Percentiles rank a stretch among this genome's conserved stretches.
phyloP scores from a whole-genome alignment of 805 yeast species.

The Candida orba region DNA sequence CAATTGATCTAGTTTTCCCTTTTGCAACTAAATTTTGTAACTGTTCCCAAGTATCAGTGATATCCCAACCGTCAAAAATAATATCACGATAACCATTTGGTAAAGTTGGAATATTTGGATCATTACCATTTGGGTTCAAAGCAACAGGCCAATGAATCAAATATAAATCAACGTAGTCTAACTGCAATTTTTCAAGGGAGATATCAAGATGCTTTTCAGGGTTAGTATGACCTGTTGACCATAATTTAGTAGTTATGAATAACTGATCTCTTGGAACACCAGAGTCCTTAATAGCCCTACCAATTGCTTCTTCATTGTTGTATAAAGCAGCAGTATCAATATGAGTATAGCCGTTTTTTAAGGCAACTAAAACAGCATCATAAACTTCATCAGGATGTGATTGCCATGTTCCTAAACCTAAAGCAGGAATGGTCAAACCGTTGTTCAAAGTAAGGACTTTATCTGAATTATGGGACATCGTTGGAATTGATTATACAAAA shows the following conservation, averaged over 20 bases:
- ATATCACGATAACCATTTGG: conserved; percentile 45
- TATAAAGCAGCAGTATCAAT: conserved; percentile 54
- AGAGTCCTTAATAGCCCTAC: conserved; percentile 43
- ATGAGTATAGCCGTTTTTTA: conserved; percentile 46
- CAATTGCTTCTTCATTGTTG: conserved; percentile 46
- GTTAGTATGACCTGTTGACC: conserved; percentile 35
- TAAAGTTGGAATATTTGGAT: conserved; percentile 5
- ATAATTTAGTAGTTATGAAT: conserved; percentile 66
- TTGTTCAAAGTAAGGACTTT: conserved; percentile 31
- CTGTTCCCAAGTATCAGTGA: conserved; percentile 15
- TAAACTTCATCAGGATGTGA: conserved; percentile 27
- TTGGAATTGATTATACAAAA: background rate
- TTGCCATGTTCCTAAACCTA: conserved; percentile 44
- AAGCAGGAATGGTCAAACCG: conserved; percentile 44
- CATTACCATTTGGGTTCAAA: conserved; percentile 34
- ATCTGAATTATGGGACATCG: conserved; percentile 5
- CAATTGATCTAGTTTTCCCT: conserved; percentile 12
- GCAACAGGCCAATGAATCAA: conserved; percentile 79
- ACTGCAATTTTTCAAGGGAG: conserved; percentile 52
- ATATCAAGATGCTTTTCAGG: conserved; percentile 46
- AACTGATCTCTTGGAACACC: conserved; percentile 58
- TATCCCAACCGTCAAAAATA: conserved; percentile 54
- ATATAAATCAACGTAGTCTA: conserved; percentile 73
- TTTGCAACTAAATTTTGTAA: conserved; percentile 8
- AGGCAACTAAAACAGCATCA: conserved; percentile 10